These are phyloP conservation scores for Oidium heveae DNA, from an alignment of 2,329 filamentous ascomycete genomes.

Conservation along the genomic window DNA sequence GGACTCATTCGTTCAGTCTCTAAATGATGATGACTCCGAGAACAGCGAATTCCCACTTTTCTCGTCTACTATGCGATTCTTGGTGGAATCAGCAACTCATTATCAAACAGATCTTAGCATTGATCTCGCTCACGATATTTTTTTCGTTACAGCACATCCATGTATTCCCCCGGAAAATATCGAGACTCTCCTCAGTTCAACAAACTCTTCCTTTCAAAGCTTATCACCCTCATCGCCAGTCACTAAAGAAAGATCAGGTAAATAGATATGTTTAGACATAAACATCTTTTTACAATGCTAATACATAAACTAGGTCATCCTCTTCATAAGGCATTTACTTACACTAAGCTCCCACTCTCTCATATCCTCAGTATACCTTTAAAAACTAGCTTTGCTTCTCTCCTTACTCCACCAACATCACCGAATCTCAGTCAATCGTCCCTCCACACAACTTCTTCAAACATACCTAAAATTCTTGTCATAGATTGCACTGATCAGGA, in stretches of 20 bases:
- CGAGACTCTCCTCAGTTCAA: conserved; percentile 23
- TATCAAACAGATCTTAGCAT: conserved; percentile 9
- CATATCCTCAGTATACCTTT: conserved; percentile 20
- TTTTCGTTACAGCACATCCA: conserved; percentile 40
- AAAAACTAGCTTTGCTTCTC: conserved; percentile 5
- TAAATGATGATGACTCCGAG: too few relatives aligned
- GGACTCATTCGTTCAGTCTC: too few relatives aligned
- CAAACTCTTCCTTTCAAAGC: not conserved
- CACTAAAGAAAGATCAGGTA: too few relatives aligned
- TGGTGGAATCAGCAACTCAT: conserved; percentile 5
- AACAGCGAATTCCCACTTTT: too few relatives aligned
- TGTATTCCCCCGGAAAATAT: conserved; percentile 32
- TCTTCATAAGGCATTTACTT: conserved; percentile 35
- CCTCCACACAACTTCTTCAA: conserved; percentile 15
- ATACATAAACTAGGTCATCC: conserved; percentile 20
- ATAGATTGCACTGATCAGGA: conserved; percentile 27
- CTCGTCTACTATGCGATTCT: conserved; percentile 8
- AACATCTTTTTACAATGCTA: too few relatives aligned
- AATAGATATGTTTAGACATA: too few relatives aligned
- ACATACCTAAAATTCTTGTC: conserved; percentile 23
- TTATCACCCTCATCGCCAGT: not conserved
- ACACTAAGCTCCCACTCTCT: conserved; percentile 31
- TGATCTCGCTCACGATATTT: conserved; percentile 30
- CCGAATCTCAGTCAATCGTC: conserved; percentile 7
- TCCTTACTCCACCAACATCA: conserved; percentile 11